A percentile compares a stretch with the other conserved stretches of the same genome.
Evolutionary conservation across 148 eudicot species (phyloP).

Genomic region (Hydrangea macrophylla): DNA sequence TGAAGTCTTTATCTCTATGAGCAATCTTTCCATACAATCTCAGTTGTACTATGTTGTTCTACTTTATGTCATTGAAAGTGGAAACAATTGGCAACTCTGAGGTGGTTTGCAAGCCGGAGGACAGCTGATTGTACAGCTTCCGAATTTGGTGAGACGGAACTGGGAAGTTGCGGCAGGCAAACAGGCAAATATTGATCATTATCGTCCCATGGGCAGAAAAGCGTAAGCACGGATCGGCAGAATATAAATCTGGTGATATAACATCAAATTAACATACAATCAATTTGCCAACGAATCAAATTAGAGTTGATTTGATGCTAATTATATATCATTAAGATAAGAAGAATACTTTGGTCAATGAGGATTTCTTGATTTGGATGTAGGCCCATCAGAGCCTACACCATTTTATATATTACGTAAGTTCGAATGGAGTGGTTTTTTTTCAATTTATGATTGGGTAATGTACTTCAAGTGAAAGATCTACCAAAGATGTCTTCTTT

Average conservation of each 20-base stretch:
- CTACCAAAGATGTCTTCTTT: neutral
- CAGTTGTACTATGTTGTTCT: neutral
- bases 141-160: conserved; percentile 56
- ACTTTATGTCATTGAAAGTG: conserved; percentile 20
- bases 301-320: neutral
- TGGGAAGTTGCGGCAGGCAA: conserved; percentile 79
- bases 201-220: conserved; percentile 48
- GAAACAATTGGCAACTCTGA: conserved; percentile 64
- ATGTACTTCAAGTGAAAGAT: neutral
- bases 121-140: conserved; percentile 64
- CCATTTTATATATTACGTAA: neutral
- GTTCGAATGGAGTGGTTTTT: neutral
- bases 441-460: neutral
- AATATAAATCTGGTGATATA: conserved; percentile 72
- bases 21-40: conserved; percentile 11
- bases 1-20: conserved; percentile 4
- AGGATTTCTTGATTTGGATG: neutral
- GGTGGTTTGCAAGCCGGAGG: conserved; percentile 61
- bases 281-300: neutral
- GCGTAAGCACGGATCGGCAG: conserved; percentile 75
- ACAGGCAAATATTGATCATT: conserved; percentile 56
- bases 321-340: neutral
- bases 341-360: neutral
- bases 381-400: neutral
- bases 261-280: conserved; percentile 3